These are phyloP conservation scores for Tulasnella calospora DNA, from an alignment of 768 basidiomycete genomes.

Conservation along the genomic window DNA sequence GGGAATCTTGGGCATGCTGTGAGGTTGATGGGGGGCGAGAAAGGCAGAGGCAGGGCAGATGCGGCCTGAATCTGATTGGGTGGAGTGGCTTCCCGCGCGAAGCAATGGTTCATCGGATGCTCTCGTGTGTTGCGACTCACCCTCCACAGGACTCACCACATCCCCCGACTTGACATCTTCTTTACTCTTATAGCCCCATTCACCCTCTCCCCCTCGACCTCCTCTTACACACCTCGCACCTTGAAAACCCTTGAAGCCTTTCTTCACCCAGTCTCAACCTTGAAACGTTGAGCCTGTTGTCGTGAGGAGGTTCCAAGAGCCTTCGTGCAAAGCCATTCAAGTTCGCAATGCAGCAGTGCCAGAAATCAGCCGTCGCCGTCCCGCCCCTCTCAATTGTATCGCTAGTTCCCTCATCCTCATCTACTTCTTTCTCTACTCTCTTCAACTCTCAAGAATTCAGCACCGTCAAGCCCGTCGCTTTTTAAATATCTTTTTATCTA, in stretches of 20 bases:
- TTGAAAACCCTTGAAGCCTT: neutral
- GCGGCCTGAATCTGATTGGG: neutral
- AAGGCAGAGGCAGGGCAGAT: constrained; percentile 3
- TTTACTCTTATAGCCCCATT: neutral
- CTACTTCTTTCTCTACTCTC: neutral
- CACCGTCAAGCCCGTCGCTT: neutral
- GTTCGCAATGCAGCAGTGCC: neutral
- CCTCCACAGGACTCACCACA: neutral
- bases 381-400: neutral
- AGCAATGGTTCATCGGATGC: neutral
- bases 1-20: neutral
- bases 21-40: neutral
- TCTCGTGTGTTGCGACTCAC: constrained; percentile 5
- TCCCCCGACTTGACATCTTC: neutral
- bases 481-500: constrained; percentile 11
- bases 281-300: constrained; percentile 1
- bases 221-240: neutral
- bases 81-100: neutral
- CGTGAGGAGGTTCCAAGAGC: neutral
- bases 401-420: neutral
- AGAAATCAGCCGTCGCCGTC: neutral
- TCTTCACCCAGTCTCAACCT: neutral
- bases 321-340: neutral
- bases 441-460: neutral
- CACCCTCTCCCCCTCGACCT: neutral